Evolutionary conservation across 176 grass and related monocot genomes (phyloP), one percentile per base, ranked within the genome.

Genomic region (Aegilops tauschii): DNA sequence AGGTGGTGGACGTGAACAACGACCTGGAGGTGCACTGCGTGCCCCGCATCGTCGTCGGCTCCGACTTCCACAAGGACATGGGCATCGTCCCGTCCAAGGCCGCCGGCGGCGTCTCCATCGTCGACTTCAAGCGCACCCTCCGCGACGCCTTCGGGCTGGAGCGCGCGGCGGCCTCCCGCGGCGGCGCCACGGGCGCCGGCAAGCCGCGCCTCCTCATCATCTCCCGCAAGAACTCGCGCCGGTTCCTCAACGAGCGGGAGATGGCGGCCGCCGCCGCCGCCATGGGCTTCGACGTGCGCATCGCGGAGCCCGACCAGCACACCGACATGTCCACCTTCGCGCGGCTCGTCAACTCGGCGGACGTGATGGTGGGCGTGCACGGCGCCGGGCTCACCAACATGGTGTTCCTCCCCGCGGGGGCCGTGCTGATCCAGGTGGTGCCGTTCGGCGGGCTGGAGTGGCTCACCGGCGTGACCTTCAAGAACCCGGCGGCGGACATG

Each of bases 1-100:
- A 93, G 10, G 90, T 98, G 45, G 76, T 93, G 28, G 91, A 98
- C 83, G 86, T 95, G 29, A 90, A 95, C 79, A 92, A 87, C 79
- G 95, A 98, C 50, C 58, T 6, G 1, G 95, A 98, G 58, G 88
- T 92, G 27, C 95, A 90, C 80, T 98, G 95, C 80, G 93, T 98
- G 68, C 87, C 81, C 0, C 83, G 86, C 25, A 83, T 91, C 72
- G 83, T 95, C 0, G 73, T 69, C 11, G 95, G 95, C 50, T 84
- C 93, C 67, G 93, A 92, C 72, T 98, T 93, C 76, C 95, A 98
- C 83, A 98, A 93, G 89, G 95, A 98, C 79, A 90, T 98, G 66
- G 95, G 93, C 82, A 83, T 98, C 18, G 58, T 87, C 80, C 76
- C 93, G 0, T 21, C 84, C 12, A 84, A 78, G 58, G 76, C 93